phyloP scores from a whole-genome alignment of 768 basidiomycete species.

The Lentinula sp. region DNA sequence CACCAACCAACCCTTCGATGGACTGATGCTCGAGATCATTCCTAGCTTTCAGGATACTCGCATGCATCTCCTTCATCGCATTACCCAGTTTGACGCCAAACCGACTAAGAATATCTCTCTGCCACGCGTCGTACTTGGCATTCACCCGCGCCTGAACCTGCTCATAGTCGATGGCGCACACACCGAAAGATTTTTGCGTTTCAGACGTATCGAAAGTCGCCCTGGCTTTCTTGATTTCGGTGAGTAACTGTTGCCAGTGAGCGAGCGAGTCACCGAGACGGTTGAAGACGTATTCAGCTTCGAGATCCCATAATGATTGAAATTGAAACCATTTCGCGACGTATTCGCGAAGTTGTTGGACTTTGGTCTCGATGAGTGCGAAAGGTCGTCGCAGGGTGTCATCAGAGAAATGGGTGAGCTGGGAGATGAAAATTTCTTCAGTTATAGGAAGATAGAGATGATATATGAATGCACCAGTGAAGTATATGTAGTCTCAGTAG shows the following conservation, averaged over 20 bases:
- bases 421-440: not conserved
- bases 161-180: conserved; percentile 95
- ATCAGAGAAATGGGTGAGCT: conserved; percentile 75
- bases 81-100: conserved; percentile 92
- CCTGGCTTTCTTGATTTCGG: conserved; percentile 94
- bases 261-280: conserved; percentile 91
- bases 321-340: conserved; percentile 98
- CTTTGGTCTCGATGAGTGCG: conserved; percentile 79
- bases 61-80: conserved; percentile 98
- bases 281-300: conserved; percentile 94
- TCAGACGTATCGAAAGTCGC: conserved; percentile 97
- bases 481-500: conserved; percentile 72
- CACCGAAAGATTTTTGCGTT: conserved; percentile 86
- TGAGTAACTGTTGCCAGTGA: conserved; percentile 92
- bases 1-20: conserved; percentile 82
- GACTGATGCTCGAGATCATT: conserved; percentile 96
- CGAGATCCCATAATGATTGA: conserved; percentile 98
- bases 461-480: conserved; percentile 54
- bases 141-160: conserved; percentile 97
- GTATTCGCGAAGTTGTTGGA: conserved; percentile 83
- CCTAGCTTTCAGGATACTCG: conserved; percentile 84
- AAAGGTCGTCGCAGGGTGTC: conserved; percentile 78
- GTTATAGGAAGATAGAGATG: not conserved
- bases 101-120: conserved; percentile 86
- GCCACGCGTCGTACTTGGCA: conserved; percentile 98